Conservation (phyloP, 176 grass and related monocot genomes). For the Oryza meridionalis region DNA sequence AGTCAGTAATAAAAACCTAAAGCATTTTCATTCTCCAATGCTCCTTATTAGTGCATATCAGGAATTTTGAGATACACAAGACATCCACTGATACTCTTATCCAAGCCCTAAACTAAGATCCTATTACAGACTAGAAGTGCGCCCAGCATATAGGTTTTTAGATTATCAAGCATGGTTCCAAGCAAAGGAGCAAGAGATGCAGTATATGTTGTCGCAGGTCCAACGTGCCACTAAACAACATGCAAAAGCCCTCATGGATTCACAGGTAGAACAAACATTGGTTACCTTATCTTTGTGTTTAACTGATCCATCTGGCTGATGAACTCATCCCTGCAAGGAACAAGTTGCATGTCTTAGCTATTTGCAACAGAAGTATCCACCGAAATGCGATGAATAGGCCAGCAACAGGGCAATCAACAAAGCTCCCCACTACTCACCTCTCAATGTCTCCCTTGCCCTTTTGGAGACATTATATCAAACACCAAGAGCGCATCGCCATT, state of each 20-base stretch:
- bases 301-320: constrained; percentile 65
- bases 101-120: neutral
- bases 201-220: neutral
- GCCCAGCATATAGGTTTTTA: neutral
- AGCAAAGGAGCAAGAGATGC: constrained; percentile 18
- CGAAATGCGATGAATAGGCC: neutral
- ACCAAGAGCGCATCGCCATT: constrained; percentile 20
- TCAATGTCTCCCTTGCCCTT: constrained; percentile 44
- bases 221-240: neutral
- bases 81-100: neutral
- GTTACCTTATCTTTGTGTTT: constrained; percentile 80
- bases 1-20: neutral
- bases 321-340: constrained; percentile 64
- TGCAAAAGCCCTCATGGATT: neutral
- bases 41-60: neutral
- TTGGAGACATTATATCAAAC: constrained; percentile 31
- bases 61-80: neutral
- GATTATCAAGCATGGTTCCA: neutral
- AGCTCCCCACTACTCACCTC: constrained; percentile 33
- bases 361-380: neutral
- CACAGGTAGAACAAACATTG: neutral
- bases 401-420: constrained; percentile 4
- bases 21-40: neutral
- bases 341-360: constrained; percentile 4
- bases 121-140: neutral